Evolutionary conservation across 2,329 filamentous ascomycete species (phyloP), one percentile per base, ranked within the genome.

Genomic region (Xylariaceae sp.): DNA sequence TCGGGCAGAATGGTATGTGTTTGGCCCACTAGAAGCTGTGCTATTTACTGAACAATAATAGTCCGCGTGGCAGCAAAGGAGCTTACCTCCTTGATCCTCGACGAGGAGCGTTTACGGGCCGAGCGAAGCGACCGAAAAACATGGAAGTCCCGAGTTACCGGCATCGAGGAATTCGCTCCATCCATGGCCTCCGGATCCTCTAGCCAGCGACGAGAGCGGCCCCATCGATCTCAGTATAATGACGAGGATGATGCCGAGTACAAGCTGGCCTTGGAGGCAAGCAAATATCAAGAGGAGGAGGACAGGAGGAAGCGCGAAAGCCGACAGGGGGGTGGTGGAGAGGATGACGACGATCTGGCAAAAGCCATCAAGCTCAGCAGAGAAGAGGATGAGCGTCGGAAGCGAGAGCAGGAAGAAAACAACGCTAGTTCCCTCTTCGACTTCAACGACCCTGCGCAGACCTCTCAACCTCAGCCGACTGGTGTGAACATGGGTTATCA

Each of bases 401-500:
- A 87, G 66, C 86, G 86, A 54, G 90, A 97, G 71, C 76, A 96
- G 48, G 93, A 97, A 68, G 87, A 93, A 55, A 87, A 79, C 69
- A 97, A 96, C 66, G 86, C 89, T 17, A 80, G 87, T 44, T 85
- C 90, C 17, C 79, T 99, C n/a, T 97, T 99, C 64, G 92, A 96
- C 63, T 11, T 58, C 6, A 89, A 96, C 62, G 82, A 83, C 34
- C 79, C 85, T 6, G 70, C 77, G 4, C 74, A 83, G 48, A 66
- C 60, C 42, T 58, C 60, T 31, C 87, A 90, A 63, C 82, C 88
- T 34, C 90, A 92, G 72, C 84, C 83, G 39, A 97, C 92, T 13
- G 93, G 91, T 34, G 91, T 90, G 75, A 97, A 97, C 71, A 92
- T 96, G 73, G 93, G 93, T 43, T 99, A 99, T 66, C 92, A 97